A percentile compares a stretch with the other conserved stretches of the same genome.
These are phyloP conservation scores for Trametes gibbosa DNA, from an alignment of 768 basidiomycete species.

Conservation along the genomic window DNA sequence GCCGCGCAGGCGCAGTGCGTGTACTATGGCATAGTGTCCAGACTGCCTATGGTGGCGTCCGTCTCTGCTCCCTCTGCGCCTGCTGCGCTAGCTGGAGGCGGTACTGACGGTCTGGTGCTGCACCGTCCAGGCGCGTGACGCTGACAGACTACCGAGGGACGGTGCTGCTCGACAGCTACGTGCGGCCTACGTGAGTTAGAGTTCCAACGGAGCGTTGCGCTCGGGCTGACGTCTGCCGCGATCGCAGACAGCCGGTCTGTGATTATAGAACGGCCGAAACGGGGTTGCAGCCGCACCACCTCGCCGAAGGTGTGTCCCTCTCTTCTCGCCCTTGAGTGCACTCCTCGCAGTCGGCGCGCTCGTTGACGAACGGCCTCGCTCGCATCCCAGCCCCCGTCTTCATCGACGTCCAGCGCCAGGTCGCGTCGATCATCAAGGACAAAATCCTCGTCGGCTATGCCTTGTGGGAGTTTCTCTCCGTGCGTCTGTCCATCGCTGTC, in stretches of 20 bases:
- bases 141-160: slow-evolving; percentile 47
- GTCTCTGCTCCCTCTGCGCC: slow-evolving; percentile 15
- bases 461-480: slow-evolving; percentile 54
- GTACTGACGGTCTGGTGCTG: background rate
- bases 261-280: slow-evolving; percentile 48
- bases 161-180: slow-evolving; percentile 46
- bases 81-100: slow-evolving; percentile 5
- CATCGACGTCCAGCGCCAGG: slow-evolving; percentile 43
- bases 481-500: slow-evolving; percentile 25
- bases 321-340: background rate
- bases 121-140: slow-evolving; percentile 45
- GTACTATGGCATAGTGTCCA: slow-evolving; percentile 38
- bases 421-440: slow-evolving; percentile 40
- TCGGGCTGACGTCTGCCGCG: background rate
- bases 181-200: slow-evolving; percentile 49
- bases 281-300: slow-evolving; percentile 39
- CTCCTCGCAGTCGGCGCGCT: background rate
- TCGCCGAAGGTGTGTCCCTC: slow-evolving; percentile 38
- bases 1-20: slow-evolving; percentile 46
- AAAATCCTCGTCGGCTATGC: slow-evolving; percentile 57
- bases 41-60: slow-evolving; percentile 54
- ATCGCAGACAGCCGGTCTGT: slow-evolving; percentile 42
- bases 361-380: background rate
- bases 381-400: slow-evolving; percentile 44
- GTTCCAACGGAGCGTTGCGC: background rate